Evolutionary conservation across 2,329 filamentous ascomycete genomes (phyloP), one percentile per base, ranked within the genome.

Genomic region (Alternaria ventricosa): DNA sequence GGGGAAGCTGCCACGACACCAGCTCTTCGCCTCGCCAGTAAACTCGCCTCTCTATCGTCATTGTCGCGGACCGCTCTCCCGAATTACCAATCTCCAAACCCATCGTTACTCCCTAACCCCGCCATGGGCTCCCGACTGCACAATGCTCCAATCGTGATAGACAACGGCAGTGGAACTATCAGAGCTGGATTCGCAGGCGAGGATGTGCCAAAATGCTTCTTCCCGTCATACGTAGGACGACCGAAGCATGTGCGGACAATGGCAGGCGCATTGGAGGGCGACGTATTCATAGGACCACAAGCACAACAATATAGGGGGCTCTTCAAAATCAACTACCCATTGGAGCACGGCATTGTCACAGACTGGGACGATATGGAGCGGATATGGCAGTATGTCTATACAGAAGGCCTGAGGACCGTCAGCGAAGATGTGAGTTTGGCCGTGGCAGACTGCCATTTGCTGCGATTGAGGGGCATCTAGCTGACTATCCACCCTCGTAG

Each of bases 331-430:
- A 88, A 90, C 70, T 98, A 98, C 79, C 96, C 96, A 47, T 84
- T 99, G 59, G 96, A 98, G 83, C 96, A 99, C 80, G 96, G 96
- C 73, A 96, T 99, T 75, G 96, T 99, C 67, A 99, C 96, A 72
- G 94, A 99, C 82, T 99, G 96, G 96, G 96, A 98, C 79, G 96
- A 99, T 78, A 99, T 99, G 96, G 96, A 99, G 85, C 90, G 93
- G 84, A 99, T 99, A 82, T 99, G 96, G 96, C 92, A 96, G 75
- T 96, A 97, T 78, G 94, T 99, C 57, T 99, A 98, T 80, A 92
- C 92, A 61, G 95, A 97, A 77, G 96, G 96, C 68, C 82, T 99
- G 75, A 98, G 97, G 85, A 97, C 95, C 54, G 86, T 97, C 78
- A 97, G 94, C 81, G 96, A 99, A 87, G 96, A 99, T 87, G 92